These are phyloP conservation scores for Colletotrichum agaves DNA, from an alignment of 2,329 filamentous ascomycete species.

Conservation along the genomic window DNA sequence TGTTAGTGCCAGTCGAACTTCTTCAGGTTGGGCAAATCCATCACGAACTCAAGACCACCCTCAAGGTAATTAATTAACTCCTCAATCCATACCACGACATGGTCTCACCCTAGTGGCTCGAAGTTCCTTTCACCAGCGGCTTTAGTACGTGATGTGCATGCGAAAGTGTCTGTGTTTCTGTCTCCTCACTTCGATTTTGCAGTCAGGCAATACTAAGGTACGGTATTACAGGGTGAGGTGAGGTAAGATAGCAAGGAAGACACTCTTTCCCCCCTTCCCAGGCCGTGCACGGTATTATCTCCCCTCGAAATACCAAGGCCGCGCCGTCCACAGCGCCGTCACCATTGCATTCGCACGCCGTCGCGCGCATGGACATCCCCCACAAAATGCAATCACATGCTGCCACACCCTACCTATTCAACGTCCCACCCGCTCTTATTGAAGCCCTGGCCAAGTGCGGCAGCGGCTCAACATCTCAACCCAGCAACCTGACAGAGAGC, in stretches of 20 bases:
- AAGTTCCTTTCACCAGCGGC: not conserved
- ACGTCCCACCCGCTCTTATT: slow-evolving; percentile 34
- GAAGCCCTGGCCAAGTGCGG: slow-evolving; percentile 25
- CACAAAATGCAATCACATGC: slow-evolving; percentile 37
- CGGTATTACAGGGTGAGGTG: too few species aligned
- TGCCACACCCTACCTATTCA: slow-evolving; percentile 22
- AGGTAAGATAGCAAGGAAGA: too few species aligned
- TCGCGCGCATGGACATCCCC: slow-evolving; percentile 34
- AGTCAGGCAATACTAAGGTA: too few species aligned
- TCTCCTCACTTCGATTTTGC: too few species aligned
- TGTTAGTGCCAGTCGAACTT: not conserved
- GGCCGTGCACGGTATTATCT: not conserved
- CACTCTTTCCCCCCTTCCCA: too few species aligned
- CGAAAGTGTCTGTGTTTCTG: too few species aligned
- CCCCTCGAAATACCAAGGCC: not conserved
- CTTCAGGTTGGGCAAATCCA: slow-evolving; percentile 18
- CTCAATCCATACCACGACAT: not conserved
- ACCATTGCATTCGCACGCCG: slow-evolving; percentile 13
- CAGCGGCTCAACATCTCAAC: slow-evolving; percentile 37
- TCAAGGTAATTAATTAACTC: slow-evolving; percentile 12
- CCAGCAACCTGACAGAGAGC: not conserved
- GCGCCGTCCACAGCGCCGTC: slow-evolving; percentile 6
- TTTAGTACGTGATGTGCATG: not conserved
- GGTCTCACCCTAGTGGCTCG: too few species aligned
- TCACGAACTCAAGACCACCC: not conserved